A percentile compares a stretch with the other conserved stretches of the same genome.
Conservation (phyloP, 176 grass and related monocot genomes). For the Lolium rigidum region DNA sequence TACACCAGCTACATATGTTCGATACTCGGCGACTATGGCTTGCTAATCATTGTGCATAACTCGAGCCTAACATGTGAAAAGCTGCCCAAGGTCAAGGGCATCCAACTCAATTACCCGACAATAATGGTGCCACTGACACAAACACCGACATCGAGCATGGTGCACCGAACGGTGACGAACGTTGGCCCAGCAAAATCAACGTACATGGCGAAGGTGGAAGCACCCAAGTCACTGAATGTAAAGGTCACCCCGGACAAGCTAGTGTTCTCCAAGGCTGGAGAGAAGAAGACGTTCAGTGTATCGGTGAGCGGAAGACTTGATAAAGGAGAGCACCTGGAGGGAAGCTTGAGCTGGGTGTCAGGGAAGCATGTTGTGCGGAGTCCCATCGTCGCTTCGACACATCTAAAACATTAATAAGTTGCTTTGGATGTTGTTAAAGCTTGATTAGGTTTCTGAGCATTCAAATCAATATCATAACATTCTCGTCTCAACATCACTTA, state of each 20-base stretch:
- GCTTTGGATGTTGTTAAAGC: neutral
- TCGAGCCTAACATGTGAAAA: neutral
- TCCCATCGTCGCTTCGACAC: too few species aligned
- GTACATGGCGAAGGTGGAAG: too few species aligned
- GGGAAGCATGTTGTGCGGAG: slow-evolving; percentile 6
- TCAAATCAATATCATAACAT: too few species aligned
- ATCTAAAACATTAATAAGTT: neutral
- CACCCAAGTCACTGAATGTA: too few species aligned
- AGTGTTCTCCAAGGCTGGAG: too few species aligned
- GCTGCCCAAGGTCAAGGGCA: neutral
- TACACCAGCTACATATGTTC: neutral
- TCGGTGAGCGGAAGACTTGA: neutral
- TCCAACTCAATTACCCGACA: slow-evolving; percentile 13
- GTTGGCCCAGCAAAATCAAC: neutral
- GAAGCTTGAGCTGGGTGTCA: slow-evolving; percentile 15
- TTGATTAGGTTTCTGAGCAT: neutral
- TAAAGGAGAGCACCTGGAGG: neutral
- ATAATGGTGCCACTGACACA: neutral
- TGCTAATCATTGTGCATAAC: neutral
- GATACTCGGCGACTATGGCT: neutral
- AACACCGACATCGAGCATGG: neutral
- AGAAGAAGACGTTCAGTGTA: too few species aligned
- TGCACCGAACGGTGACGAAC: neutral
- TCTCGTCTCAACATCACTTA: too few species aligned
- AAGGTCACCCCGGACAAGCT: too few species aligned